phyloP scores from a whole-genome alignment of 2,329 filamentous ascomycete species.

The Trichoderma sp. region DNA sequence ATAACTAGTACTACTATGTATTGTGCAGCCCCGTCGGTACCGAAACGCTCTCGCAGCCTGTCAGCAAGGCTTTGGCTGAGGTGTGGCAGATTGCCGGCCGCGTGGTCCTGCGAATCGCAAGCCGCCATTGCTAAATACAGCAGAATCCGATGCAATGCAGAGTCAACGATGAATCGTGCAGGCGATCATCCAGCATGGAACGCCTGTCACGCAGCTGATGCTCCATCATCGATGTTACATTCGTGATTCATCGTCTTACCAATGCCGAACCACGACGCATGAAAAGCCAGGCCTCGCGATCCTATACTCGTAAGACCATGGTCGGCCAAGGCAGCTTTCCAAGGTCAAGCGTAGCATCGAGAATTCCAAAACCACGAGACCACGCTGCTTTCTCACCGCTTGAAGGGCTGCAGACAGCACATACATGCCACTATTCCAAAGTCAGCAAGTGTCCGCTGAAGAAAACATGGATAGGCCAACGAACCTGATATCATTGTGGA shows the following conservation, averaged over 20 bases:
- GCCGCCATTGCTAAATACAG: background rate
- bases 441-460: constrained; percentile 3
- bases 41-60: background rate
- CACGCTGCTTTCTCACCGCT: constrained; percentile 11
- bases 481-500: constrained; percentile 14
- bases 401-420: background rate
- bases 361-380: background rate
- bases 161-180: constrained; percentile 6
- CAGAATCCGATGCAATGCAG: constrained; percentile 3
- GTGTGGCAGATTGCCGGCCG: background rate
- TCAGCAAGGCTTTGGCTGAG: background rate
- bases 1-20: background rate
- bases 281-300: background rate
- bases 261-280: background rate
- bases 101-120: background rate
- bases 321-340: background rate
- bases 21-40: background rate
- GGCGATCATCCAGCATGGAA: background rate
- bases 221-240: constrained; percentile 5
- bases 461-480: constrained; percentile 6
- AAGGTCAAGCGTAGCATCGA: background rate
- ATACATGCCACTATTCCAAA: constrained; percentile 15
- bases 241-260: background rate
- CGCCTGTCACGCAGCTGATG: background rate
- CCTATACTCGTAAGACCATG: background rate